Evolutionary conservation across 164 flowering plant species (phyloP), one percentile per base, ranked within the genome.

Genomic region (Vitis vinifera): DNA sequence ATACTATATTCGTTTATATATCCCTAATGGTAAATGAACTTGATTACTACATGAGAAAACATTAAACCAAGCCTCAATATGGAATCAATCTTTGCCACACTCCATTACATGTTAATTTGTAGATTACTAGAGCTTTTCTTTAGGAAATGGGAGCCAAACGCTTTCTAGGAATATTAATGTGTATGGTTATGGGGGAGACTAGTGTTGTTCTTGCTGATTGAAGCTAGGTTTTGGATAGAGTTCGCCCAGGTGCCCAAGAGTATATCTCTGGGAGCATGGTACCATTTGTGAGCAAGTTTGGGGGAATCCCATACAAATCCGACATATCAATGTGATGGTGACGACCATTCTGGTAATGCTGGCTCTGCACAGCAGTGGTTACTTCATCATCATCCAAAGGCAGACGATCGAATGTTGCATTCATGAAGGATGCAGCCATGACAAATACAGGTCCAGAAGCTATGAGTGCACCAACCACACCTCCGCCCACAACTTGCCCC

Each of bases 341-440:
- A 3, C 11, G 55, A 12, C 76, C 75, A 16, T 37, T 81, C 44
- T 76, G 85, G 78, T 81, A 79, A 55, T 83, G 83, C 57, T 82
- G 90, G 61, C 77, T 80, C 63, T 85, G 84, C 52, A 77, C 55
- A 4, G 78, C 69, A 3, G 68, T 77, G 1, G 63, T 61, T 27
- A 68, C 75, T 11, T 79, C 87, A 51, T 85, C 91, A 0, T 88
- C 91, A 8, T 86, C 92, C 51, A 88, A 29, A 1, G 96, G 96
- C 72, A 91, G 82, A 3, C 93, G 90, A 71, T 92, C 96, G 47
- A 91, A 89, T 3, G 94, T 81, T 0, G 94, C 94, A 62, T 88
- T 88, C 87, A 88, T 82, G 84, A 93, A 93, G 0, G 98, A 84
- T 0, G 97, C 92, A 8, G 93, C 97, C 94, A 93, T 89, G 80